phyloP scores from a whole-genome alignment of 2,329 filamentous ascomycete genomes.

The Setomelanomma holmii region DNA sequence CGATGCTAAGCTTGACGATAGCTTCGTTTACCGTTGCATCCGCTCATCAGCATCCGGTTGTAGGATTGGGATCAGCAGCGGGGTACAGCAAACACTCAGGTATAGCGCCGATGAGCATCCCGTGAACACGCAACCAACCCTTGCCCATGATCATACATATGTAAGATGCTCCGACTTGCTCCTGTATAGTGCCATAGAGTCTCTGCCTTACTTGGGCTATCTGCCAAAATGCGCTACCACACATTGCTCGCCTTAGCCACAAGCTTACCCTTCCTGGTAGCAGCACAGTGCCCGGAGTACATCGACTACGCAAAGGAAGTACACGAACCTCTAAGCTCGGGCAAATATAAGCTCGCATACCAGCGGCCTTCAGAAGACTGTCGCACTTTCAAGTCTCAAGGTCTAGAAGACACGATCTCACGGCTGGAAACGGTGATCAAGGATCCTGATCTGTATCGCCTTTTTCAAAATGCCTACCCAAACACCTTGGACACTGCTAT shows the following conservation, averaged over 20 bases:
- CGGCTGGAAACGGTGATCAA: constrained; percentile 49
- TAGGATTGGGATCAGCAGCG: constrained; percentile 39
- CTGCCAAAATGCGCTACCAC: constrained; percentile 30
- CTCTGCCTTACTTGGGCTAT: background rate
- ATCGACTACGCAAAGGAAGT: constrained; percentile 49
- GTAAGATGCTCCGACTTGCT: background rate
- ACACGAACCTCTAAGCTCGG: constrained; percentile 54
- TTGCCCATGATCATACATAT: background rate
- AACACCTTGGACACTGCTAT: constrained; percentile 79
- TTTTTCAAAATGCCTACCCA: constrained; percentile 76
- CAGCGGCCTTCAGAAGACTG: constrained; percentile 54
- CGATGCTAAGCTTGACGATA: constrained; percentile 17
- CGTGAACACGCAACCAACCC: background rate
- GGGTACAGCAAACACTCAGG: constrained; percentile 35
- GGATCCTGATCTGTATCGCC: constrained; percentile 68
- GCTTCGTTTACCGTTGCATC: constrained; percentile 25
- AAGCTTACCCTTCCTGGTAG: constrained; percentile 30
- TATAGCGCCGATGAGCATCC: constrained; percentile 15
- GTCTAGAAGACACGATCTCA: constrained; percentile 50
- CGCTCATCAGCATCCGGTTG: constrained; percentile 18
- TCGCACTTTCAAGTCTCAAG: constrained; percentile 56
- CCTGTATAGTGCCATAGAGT: background rate
- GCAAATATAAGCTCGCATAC: constrained; percentile 55
- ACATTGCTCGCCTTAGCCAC: constrained; percentile 20
- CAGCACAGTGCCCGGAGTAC: constrained; percentile 54